Evolutionary conservation across 1,139 yeast genomes (phyloP), one percentile per base, ranked within the genome.

Genomic region (Suhomyces atakaporum): DNA sequence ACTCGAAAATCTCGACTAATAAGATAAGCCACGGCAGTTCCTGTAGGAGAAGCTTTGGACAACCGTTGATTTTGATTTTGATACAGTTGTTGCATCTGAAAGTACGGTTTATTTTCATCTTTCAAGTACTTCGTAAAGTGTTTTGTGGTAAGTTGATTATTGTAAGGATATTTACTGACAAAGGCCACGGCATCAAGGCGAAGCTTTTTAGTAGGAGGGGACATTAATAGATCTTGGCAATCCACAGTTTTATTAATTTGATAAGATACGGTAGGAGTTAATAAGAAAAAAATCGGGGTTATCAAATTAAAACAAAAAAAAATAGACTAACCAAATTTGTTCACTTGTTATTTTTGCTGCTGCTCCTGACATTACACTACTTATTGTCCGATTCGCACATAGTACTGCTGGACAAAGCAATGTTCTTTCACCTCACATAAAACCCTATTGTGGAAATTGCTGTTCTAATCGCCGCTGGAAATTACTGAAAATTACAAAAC

Each of bases 81-180:
- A 7, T 32, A 31, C 25, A 29, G 22, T 6, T 31, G 27, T 18
- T 42, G 40, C 21, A 51, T 36, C 6, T 40, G 32, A 21, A 38
- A 40, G 13, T 42, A 40, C n/a, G 63, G 63, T 39, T 59, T 58
- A 27, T 51, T 50, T 26, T 54, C 60, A 26, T 57, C 58, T 25
- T 51, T 48, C 33, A 57, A 35, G 35, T 59, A 59, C 36, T 47
- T 46, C 24, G 47, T 47, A 16, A 43, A 46, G 34, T 41, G 31
- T 25, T 43, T 39, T 22, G 31, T 20, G n/a, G 41, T 31, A 5
- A 31, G 33, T n/a, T 29, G 11, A 16, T 32, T 23, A 20, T 43
- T 49, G 12, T 37, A 26, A 1, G 56, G 54, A 31, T 58, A 58
- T 14, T 24, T 16, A 31, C 24, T 29, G 22, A 25, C 11, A 32